Evolutionary conservation across 1,284 basidiomycete genomes (phyloP).

Genomic region (Pascua guehoae): DNA sequence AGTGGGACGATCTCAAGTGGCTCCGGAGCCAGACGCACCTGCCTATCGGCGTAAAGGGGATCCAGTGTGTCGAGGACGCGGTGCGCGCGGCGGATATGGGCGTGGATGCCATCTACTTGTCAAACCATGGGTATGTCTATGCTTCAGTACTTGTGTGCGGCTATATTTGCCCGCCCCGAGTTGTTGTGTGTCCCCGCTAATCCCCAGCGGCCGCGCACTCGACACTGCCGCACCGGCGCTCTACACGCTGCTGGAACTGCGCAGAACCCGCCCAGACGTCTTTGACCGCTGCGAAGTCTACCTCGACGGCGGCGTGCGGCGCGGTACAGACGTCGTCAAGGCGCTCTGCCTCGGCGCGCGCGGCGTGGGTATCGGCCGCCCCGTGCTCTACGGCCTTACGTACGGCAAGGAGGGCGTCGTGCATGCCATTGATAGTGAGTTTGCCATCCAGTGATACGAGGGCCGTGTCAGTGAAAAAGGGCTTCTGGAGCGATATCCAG

Average conservation of each 20-base stretch:
- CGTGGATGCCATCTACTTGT: constrained; percentile 49
- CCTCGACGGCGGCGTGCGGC: constrained; percentile 52
- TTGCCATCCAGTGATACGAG: not conserved
- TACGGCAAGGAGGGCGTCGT: constrained; percentile 50
- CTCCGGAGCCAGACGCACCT: constrained; percentile 40
- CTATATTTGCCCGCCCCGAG: too few relatives aligned
- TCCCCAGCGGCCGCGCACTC: constrained; percentile 35
- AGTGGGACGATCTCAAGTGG: constrained; percentile 48
- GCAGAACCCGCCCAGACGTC: constrained; percentile 47
- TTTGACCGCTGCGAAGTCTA: constrained; percentile 47
- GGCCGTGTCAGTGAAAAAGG: too few relatives aligned
- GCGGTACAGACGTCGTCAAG: constrained; percentile 53
- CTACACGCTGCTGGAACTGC: constrained; percentile 49
- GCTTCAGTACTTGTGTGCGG: too few relatives aligned
- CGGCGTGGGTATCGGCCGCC: constrained; percentile 51
- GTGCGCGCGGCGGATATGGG: constrained; percentile 47
- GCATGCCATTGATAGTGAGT: constrained; percentile 51
- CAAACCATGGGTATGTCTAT: constrained; percentile 26
- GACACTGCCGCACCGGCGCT: constrained; percentile 49
- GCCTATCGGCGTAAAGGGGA: constrained; percentile 49
- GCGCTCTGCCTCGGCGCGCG: constrained; percentile 54
- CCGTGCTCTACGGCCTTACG: constrained; percentile 49
- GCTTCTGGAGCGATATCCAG: too few relatives aligned
- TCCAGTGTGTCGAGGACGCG: constrained; percentile 50
- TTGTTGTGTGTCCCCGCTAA: too few relatives aligned